phyloP scores from a whole-genome alignment of 441 rosid species.

The Hypseocharis bilobata region DNA sequence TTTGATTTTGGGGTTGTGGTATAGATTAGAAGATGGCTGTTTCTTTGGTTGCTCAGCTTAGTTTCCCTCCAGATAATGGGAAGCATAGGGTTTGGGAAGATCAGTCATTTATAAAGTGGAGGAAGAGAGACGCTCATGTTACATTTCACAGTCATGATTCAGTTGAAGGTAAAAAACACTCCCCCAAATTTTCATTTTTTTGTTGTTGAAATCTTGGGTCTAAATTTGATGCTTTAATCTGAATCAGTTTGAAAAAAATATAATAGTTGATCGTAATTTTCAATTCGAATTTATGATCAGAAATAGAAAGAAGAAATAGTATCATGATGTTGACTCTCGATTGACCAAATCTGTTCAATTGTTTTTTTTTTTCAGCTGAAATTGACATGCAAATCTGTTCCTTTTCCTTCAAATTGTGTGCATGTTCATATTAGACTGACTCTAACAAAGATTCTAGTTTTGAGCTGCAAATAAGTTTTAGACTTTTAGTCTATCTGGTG shows the following conservation, averaged over 20 bases:
- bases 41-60: constrained; percentile 40
- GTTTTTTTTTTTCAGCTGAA: not conserved
- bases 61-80: constrained; percentile 50
- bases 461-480: not conserved
- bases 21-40: constrained; percentile 30
- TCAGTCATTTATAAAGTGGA: constrained; percentile 74
- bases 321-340: not conserved
- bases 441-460: not conserved
- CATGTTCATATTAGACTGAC: not conserved
- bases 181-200: not conserved
- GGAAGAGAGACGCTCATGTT: constrained; percentile 84
- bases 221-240: not conserved
- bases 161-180: constrained; percentile 42
- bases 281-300: not conserved
- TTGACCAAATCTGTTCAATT: not conserved
- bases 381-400: not conserved
- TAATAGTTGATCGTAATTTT: not conserved
- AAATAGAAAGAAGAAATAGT: not conserved
- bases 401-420: not conserved
- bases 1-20: not conserved
- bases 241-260: not conserved
- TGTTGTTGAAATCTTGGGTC: not conserved
- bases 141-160: constrained; percentile 83
- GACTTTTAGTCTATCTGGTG: not conserved
- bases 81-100: constrained; percentile 64